Percentiles rank a stretch among this genome's conserved stretches.
phyloP scores from a whole-genome alignment of 176 grass and related monocot genomes.

The Bonia amplexicaulis region DNA sequence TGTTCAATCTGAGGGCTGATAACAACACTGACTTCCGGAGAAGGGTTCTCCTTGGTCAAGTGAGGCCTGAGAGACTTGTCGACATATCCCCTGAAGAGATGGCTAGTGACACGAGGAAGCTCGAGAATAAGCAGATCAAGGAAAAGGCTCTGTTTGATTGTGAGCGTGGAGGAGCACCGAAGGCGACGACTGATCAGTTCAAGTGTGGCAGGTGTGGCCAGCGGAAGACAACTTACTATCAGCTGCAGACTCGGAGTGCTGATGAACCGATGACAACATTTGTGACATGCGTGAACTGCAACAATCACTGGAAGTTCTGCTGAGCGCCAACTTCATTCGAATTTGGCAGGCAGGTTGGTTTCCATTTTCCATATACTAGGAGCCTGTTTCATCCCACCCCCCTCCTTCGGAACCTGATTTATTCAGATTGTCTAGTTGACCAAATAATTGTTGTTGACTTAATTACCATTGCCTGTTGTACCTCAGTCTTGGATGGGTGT shows the following conservation, averaged over 20 bases:
- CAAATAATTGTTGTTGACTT: slow-evolving; percentile 31
- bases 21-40: slow-evolving; percentile 80
- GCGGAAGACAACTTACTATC: slow-evolving; percentile 76
- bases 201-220: slow-evolving; percentile 75
- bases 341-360: slow-evolving; percentile 9
- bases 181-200: slow-evolving; percentile 84
- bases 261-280: slow-evolving; percentile 94
- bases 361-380: slow-evolving; percentile 30
- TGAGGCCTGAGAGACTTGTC: slow-evolving; percentile 46
- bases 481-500: slow-evolving; percentile 6
- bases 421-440: slow-evolving; percentile 43
- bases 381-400: background rate
- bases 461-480: slow-evolving; percentile 13
- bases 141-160: slow-evolving; percentile 79
- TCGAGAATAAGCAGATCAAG: slow-evolving; percentile 71
- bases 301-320: slow-evolving; percentile 95
- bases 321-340: slow-evolving; percentile 17
- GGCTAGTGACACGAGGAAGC: slow-evolving; percentile 72
- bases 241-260: slow-evolving; percentile 80
- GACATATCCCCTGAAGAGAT: slow-evolving; percentile 60
- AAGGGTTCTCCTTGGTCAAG: slow-evolving; percentile 58
- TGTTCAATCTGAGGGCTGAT: slow-evolving; percentile 77
- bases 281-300: slow-evolving; percentile 88
- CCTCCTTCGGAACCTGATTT: slow-evolving; percentile 22
- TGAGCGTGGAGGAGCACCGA: slow-evolving; percentile 53